Evolutionary conservation across 2,329 filamentous ascomycete genomes (phyloP), one percentile per base, ranked within the genome.

Genomic region (Penicillium digitatum): DNA sequence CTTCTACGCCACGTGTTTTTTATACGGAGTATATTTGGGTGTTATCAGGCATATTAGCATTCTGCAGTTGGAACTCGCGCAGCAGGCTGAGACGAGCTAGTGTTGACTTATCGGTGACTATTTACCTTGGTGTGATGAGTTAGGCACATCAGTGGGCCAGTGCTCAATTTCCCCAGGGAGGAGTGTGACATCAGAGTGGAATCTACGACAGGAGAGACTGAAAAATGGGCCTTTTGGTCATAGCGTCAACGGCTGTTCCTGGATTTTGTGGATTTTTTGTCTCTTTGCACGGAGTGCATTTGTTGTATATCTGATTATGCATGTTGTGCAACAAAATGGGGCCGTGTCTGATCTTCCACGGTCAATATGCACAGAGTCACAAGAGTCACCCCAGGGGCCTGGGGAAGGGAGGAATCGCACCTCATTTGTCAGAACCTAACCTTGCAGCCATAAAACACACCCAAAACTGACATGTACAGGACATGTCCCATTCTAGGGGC

Each of bases 91-190:
- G 59, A 62, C 57, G 59, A 58, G 54, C 38, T 55, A 55, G 52
- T 27, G 37, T 32, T 49, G 40, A 53, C 35, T 48, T 54, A 60
- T 55, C 32, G n/a, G 53, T 8, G 51, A 54, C 54, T 62, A 62
- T 56, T 60, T 55, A 38, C 29, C 29, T 46, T 59, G 60, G 56
- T 48, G 54, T 20, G 42, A 52, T 38, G 52, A 51, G 35, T 47
- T 51, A 49, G 37, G 52, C 47, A 54, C 46, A 45, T 45, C 49
- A 37, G 56, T 42, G 53, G 60, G 60, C 57, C 62, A 63, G 46
- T 62, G 62, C 59, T 55, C 59, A 57, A 60, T 61, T 65, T 61
- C 62, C 62, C 61, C 57, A 58, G 52, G 46, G 46, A 54, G 37
- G 34, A 47, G 8, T 24, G 61, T 63, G 62, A 63, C 62, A 65